Percentiles rank a stretch among this genome's conserved stretches.
phyloP scores from a whole-genome alignment of 1,284 basidiomycete genomes.

The Ganoderma lucidum region DNA sequence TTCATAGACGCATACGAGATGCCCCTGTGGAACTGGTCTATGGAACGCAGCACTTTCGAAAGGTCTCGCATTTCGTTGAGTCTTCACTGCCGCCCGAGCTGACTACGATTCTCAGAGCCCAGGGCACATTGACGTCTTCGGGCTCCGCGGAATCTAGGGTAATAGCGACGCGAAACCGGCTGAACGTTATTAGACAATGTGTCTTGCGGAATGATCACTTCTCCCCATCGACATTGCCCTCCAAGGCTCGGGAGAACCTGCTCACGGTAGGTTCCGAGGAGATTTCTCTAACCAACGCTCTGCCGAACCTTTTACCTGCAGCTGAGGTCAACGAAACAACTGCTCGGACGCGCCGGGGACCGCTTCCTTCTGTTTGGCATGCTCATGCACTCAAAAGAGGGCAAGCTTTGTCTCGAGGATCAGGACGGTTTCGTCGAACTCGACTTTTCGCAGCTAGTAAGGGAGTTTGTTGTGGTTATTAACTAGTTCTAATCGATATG shows the following conservation, averaged over 20 bases:
- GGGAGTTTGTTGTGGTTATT: slow-evolving; percentile 37
- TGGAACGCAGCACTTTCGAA: slow-evolving; percentile 85
- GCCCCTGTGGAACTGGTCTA: slow-evolving; percentile 92
- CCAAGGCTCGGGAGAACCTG: slow-evolving; percentile 83
- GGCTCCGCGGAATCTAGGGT: slow-evolving; percentile 85
- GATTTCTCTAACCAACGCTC: background rate
- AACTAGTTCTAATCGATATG: background rate
- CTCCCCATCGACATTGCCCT: slow-evolving; percentile 91
- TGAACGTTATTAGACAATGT: slow-evolving; percentile 90
- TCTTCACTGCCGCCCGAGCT: slow-evolving; percentile 5
- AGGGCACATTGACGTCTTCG: slow-evolving; percentile 67
- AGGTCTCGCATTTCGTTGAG: slow-evolving; percentile 54
- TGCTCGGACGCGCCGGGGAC: slow-evolving; percentile 90
- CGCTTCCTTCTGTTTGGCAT: slow-evolving; percentile 96
- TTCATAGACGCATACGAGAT: slow-evolving; percentile 94
- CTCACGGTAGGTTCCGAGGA: slow-evolving; percentile 73
- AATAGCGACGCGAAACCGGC: slow-evolving; percentile 79
- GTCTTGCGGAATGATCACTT: slow-evolving; percentile 96
- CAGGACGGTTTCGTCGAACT: slow-evolving; percentile 91
- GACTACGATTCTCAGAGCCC: slow-evolving; percentile 44
- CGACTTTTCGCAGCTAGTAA: slow-evolving; percentile 88
- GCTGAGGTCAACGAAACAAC: slow-evolving; percentile 96
- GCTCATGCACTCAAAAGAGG: slow-evolving; percentile 90
- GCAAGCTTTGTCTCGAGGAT: slow-evolving; percentile 92
- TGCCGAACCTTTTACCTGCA: slow-evolving; percentile 42